Evolutionary conservation across 345 rosid species (phyloP).

Genomic region (Reutealis trisperma): DNA sequence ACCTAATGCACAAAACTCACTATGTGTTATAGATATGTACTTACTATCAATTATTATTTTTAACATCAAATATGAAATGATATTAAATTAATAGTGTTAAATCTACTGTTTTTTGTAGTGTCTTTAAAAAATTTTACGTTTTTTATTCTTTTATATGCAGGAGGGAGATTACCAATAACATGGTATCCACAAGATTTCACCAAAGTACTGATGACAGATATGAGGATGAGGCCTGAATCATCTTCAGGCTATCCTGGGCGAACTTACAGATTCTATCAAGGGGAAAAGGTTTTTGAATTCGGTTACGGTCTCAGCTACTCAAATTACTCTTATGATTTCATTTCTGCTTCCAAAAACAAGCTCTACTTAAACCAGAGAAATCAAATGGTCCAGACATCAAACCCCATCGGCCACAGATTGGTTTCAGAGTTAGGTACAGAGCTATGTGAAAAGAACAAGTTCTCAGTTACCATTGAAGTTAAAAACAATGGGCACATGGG

Average conservation of each 20-base stretch:
- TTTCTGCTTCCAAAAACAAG: conserved; percentile 21
- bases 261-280: conserved; percentile 76
- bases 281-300: conserved; percentile 57
- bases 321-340: conserved; percentile 53
- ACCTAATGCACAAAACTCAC: too few relatives aligned
- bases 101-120: too few relatives aligned
- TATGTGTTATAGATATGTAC: too few relatives aligned
- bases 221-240: conserved; percentile 73
- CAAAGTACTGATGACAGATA: conserved; percentile 76
- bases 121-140: too few relatives aligned
- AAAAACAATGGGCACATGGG: conserved; percentile 58
- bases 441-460: conserved; percentile 46
- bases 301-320: conserved; percentile 82
- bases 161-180: conserved; percentile 83
- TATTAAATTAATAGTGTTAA: too few relatives aligned
- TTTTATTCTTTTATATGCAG: conserved; percentile 28
- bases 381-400: background rate
- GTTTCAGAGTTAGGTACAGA: conserved; percentile 53
- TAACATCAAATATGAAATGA: too few relatives aligned
- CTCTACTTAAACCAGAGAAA: conserved; percentile 39
- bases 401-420: conserved; percentile 20
- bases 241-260: conserved; percentile 74
- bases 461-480: conserved; percentile 44
- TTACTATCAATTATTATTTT: too few relatives aligned
- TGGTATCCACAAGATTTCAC: conserved; percentile 76